A percentile compares a stretch with the other conserved stretches of the same genome.
Conservation (phyloP, 2,329 filamentous ascomycete genomes). For the Seiridium cupressi region DNA sequence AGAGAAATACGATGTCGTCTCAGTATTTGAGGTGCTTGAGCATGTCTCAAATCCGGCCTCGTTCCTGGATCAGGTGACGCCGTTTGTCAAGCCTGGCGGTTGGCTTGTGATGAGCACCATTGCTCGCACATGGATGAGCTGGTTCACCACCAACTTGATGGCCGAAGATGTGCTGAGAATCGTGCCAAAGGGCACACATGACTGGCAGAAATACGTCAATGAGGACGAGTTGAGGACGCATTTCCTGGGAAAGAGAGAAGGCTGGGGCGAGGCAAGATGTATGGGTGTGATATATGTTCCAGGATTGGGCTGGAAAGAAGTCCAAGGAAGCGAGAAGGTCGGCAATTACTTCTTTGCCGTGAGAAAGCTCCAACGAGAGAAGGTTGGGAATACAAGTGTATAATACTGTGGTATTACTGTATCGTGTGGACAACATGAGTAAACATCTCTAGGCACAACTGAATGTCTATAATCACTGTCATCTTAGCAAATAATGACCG, state of each 20-base stretch:
- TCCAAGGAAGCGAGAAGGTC: constrained; percentile 75
- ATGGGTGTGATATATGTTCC: constrained; percentile 91
- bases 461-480: too few relatives aligned
- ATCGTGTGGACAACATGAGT: background rate
- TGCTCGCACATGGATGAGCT: constrained; percentile 82
- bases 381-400: background rate
- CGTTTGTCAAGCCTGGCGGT: constrained; percentile 82
- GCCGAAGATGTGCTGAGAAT: constrained; percentile 86
- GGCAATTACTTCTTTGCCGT: constrained; percentile 98
- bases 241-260: constrained; percentile 46
- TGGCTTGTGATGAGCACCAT: constrained; percentile 95
- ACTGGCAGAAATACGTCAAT: constrained; percentile 96
- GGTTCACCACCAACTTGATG: constrained; percentile 87
- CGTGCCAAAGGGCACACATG: constrained; percentile 89
- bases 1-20: constrained; percentile 73
- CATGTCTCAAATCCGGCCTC: constrained; percentile 76
- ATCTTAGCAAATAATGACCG: too few relatives aligned
- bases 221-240: constrained; percentile 68
- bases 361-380: constrained; percentile 12
- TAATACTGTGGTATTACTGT: background rate
- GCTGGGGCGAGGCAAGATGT: constrained; percentile 59
- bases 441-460: background rate
- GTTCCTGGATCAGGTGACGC: constrained; percentile 70
- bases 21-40: constrained; percentile 92
- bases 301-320: constrained; percentile 83